Percentiles rank a stretch among this genome's conserved stretches.
These are phyloP conservation scores for Diaporthe sp. DNA, from an alignment of 2,329 filamentous ascomycete genomes.

Conservation along the genomic window DNA sequence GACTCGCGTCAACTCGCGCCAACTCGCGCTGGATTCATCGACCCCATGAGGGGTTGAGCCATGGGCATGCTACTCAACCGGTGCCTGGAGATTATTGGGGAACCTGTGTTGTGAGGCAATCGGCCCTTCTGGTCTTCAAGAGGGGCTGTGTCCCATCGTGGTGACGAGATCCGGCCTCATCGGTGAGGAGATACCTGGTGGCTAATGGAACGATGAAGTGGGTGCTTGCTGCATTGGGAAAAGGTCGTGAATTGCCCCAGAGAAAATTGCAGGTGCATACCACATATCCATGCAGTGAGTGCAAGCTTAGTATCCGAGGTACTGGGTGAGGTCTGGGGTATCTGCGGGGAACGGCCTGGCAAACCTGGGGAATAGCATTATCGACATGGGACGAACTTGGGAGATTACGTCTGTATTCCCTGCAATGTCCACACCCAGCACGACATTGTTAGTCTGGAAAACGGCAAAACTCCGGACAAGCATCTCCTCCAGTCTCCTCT, in stretches of 20 bases:
- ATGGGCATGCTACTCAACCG: not conserved
- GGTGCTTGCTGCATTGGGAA: constrained; percentile 19
- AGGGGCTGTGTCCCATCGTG: constrained; percentile 6
- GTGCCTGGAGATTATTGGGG: not conserved
- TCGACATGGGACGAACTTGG: constrained; percentile 8
- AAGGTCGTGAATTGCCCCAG: not conserved
- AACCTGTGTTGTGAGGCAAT: constrained; percentile 6
- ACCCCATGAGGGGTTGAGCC: constrained; percentile 21
- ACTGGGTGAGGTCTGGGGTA: not conserved
- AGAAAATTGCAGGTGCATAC: not conserved
- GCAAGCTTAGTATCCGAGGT: not conserved
- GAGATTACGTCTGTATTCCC: not conserved
- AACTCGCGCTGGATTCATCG: not conserved
- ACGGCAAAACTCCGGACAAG: constrained; percentile 17
- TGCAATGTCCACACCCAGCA: not conserved
- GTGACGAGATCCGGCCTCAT: constrained; percentile 1
- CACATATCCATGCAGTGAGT: not conserved
- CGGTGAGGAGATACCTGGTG: constrained; percentile 14
- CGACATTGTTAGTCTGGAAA: not conserved
- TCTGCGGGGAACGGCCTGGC: constrained; percentile 4
- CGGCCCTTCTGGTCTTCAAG: constrained; percentile 30
- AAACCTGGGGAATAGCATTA: constrained; percentile 4
- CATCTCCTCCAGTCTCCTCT: not conserved
- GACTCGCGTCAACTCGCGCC: not conserved
- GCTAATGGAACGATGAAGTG: constrained; percentile 11